These are phyloP conservation scores for Colletotrichum paranaense DNA, from an alignment of 2,329 filamentous ascomycete species.

Conservation along the genomic window DNA sequence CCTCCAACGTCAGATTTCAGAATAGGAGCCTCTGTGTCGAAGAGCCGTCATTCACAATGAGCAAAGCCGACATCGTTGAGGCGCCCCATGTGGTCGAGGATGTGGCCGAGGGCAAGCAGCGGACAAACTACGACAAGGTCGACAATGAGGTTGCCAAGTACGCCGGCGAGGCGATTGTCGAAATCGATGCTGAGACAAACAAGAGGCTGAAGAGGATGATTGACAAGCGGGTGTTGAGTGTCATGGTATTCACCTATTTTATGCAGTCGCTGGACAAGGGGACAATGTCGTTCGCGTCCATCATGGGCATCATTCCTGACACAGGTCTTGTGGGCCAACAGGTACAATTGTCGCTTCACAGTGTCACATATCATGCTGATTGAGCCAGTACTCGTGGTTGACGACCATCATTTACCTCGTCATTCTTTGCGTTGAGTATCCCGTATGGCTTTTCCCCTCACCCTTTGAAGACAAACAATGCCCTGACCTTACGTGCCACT, in stretches of 20 bases:
- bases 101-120: slow-evolving; percentile 10
- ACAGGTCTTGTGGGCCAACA: slow-evolving; percentile 48
- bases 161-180: slow-evolving; percentile 34
- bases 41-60: background rate
- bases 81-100: slow-evolving; percentile 13
- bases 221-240: slow-evolving; percentile 61
- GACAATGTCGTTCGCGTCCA: slow-evolving; percentile 41
- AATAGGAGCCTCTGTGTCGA: too few relatives aligned
- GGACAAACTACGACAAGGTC: slow-evolving; percentile 23
- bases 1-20: background rate
- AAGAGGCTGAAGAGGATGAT: slow-evolving; percentile 58
- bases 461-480: background rate
- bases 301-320: slow-evolving; percentile 42
- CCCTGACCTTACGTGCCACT: background rate
- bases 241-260: slow-evolving; percentile 63
- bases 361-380: background rate
- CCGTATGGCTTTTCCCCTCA: slow-evolving; percentile 42
- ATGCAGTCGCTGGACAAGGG: slow-evolving; percentile 49
- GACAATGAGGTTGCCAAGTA: slow-evolving; percentile 27
- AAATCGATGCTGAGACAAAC: slow-evolving; percentile 64
- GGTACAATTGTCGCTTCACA: background rate
- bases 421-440: slow-evolving; percentile 53
- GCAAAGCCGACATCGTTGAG: background rate
- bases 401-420: slow-evolving; percentile 55
- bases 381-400: slow-evolving; percentile 45